A percentile compares a stretch with the other conserved stretches of the same genome.
These are phyloP conservation scores for Chernovozyma aurita DNA, from an alignment of 1,139 yeast genomes.

Conservation along the genomic window DNA sequence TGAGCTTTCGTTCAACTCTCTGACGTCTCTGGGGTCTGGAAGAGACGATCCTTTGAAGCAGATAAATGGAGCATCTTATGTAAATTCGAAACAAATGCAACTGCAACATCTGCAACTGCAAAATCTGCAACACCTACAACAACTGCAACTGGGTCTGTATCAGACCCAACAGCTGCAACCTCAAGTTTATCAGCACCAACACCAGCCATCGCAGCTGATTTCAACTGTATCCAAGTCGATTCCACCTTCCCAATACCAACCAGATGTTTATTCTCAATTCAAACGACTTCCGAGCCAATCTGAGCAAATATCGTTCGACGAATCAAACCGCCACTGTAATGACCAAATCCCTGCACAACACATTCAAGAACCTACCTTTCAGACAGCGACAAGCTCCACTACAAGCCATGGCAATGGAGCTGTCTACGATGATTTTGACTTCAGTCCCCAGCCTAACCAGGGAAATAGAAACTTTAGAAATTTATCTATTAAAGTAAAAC, in stretches of 20 bases:
- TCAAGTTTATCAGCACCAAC: too few relatives aligned
- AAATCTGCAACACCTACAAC: not conserved
- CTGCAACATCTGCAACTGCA: not conserved
- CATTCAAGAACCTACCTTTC: too few relatives aligned
- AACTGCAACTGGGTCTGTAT: not conserved
- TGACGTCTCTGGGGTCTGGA: slow-evolving; percentile 3
- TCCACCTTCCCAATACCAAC: not conserved
- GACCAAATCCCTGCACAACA: too few relatives aligned
- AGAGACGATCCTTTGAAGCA: not conserved
- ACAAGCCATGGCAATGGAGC: too few relatives aligned
- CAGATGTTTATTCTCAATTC: not conserved
- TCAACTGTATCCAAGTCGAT: not conserved
- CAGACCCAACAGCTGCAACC: not conserved
- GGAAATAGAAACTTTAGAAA: slow-evolving; percentile 26
- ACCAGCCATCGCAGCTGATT: not conserved
- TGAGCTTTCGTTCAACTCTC: not conserved
- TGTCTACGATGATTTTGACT: slow-evolving; percentile 13
- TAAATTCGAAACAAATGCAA: not conserved
- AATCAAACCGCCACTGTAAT: too few relatives aligned
- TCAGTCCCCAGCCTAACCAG: slow-evolving; percentile 11
- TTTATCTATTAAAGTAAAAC: slow-evolving; percentile 10
- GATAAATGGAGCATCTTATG: not conserved
- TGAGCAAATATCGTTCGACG: not conserved
- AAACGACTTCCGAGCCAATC: not conserved
- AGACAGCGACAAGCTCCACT: too few relatives aligned